Evolutionary conservation across 305 asterid genomes (phyloP).

Genomic region (Withania somnifera): DNA sequence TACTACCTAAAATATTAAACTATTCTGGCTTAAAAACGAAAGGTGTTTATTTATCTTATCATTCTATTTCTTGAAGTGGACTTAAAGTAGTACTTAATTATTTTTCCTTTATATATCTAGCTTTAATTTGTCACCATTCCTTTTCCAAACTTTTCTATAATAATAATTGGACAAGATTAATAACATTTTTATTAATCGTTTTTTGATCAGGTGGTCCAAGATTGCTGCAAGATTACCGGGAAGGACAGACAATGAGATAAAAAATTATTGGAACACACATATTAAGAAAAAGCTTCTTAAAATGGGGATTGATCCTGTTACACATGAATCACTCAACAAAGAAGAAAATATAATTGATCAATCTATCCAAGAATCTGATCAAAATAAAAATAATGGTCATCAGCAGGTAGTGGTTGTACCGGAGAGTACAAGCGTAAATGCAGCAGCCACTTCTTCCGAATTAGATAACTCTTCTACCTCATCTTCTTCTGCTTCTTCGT

Average conservation of each 20-base stretch:
- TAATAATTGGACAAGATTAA: neutral
- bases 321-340: conserved; percentile 55
- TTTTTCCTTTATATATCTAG: neutral
- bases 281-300: conserved; percentile 78
- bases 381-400: conserved; percentile 8
- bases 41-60: neutral
- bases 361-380: conserved; percentile 8
- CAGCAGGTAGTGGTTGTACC: conserved; percentile 11
- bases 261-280: conserved; percentile 90
- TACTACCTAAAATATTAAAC: conserved; percentile 9
- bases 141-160: neutral
- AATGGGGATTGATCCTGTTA: conserved; percentile 86
- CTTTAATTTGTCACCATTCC: neutral
- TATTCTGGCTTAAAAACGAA: neutral
- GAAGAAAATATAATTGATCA: conserved; percentile 11
- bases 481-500: conserved; percentile 35
- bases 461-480: conserved; percentile 39
- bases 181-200: neutral
- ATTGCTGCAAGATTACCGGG: conserved; percentile 84
- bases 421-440: conserved; percentile 4
- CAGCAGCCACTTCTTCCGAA: conserved; percentile 9
- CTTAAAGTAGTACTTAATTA: neutral
- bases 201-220: conserved; percentile 59
- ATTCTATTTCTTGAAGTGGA: neutral
- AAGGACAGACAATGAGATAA: conserved; percentile 84